Percentiles rank a stretch among this genome's conserved stretches.
These are phyloP conservation scores for Eucalyptus viminalis DNA, from an alignment of 345 rosid species.

Conservation along the genomic window DNA sequence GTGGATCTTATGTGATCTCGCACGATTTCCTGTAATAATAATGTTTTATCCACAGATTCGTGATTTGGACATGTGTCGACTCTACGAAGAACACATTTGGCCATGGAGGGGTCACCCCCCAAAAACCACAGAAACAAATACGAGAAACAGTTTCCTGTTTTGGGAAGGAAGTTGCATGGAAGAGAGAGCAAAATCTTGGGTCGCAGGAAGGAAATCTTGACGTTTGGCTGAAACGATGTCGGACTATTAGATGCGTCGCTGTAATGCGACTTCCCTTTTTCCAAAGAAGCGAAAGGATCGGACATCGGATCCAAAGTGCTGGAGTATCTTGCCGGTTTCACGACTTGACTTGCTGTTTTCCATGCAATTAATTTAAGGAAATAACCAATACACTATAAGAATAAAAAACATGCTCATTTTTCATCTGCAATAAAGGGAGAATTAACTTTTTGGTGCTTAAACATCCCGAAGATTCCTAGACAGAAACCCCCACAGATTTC, in stretches of 20 bases:
- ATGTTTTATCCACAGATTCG: fast-evolving
- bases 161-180: conserved; percentile 4
- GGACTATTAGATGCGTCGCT: neutral
- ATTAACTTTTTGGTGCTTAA: neutral
- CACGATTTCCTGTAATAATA: fast-evolving
- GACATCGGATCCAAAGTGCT: neutral
- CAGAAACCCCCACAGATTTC: conserved; percentile 10
- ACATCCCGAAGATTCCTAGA: neutral
- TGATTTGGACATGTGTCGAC: neutral
- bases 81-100: neutral
- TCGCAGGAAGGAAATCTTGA: conserved; percentile 1
- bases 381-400: neutral
- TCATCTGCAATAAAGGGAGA: neutral
- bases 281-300: neutral
- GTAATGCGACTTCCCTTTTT: neutral
- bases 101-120: neutral
- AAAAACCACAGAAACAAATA: neutral
- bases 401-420: neutral
- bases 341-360: neutral
- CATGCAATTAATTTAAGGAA: neutral
- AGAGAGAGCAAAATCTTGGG: neutral
- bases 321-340: neutral
- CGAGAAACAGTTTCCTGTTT: neutral
- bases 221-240: neutral
- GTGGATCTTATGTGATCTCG: neutral